Conservation (phyloP, 2,329 filamentous ascomycete genomes). For the Thermoascus crustaceus region DNA sequence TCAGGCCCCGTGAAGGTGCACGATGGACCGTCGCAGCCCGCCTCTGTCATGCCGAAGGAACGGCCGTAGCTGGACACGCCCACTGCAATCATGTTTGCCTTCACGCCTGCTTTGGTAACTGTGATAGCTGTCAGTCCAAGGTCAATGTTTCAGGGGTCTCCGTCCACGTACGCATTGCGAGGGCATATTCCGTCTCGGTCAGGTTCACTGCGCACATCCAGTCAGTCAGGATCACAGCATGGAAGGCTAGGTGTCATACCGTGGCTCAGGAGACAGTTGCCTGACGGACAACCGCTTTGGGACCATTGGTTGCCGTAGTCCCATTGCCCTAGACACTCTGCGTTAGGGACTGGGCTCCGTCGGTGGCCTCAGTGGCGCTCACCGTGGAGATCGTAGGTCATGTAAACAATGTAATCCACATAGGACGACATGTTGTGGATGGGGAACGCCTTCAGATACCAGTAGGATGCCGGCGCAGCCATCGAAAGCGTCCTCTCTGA, state of each 20-base stretch:
- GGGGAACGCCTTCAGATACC: conserved; percentile 25
- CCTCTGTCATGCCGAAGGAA: conserved; percentile 25
- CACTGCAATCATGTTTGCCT: conserved; percentile 23
- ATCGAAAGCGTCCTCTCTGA: conserved; percentile 16
- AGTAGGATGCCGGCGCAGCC: conserved; percentile 17
- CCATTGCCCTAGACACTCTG: conserved; percentile 8
- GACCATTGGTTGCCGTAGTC: conserved; percentile 18
- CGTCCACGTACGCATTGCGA: too few species aligned
- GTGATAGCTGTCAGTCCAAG: too few species aligned
- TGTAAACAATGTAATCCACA: conserved; percentile 29
- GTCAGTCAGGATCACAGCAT: too few species aligned
- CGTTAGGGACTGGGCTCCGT: too few species aligned
- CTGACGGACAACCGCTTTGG: conserved; percentile 15
- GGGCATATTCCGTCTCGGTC: conserved; percentile 27
- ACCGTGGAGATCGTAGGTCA: conserved; percentile 33
- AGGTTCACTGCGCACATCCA: too few species aligned
- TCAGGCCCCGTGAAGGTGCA: conserved; percentile 27
- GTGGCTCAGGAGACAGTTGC: conserved; percentile 29
- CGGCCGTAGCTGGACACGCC: conserved; percentile 31
- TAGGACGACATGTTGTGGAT: conserved; percentile 18
- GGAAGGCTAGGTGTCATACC: too few species aligned
- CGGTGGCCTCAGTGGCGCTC: too few species aligned
- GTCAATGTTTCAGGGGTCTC: too few species aligned
- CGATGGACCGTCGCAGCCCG: conserved; percentile 19
- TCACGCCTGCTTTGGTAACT: conserved; percentile 33